Evolutionary conservation across 2,329 filamentous ascomycete species (phyloP), one percentile per base, ranked within the genome.

Genomic region (Colletotrichum theobromicola): DNA sequence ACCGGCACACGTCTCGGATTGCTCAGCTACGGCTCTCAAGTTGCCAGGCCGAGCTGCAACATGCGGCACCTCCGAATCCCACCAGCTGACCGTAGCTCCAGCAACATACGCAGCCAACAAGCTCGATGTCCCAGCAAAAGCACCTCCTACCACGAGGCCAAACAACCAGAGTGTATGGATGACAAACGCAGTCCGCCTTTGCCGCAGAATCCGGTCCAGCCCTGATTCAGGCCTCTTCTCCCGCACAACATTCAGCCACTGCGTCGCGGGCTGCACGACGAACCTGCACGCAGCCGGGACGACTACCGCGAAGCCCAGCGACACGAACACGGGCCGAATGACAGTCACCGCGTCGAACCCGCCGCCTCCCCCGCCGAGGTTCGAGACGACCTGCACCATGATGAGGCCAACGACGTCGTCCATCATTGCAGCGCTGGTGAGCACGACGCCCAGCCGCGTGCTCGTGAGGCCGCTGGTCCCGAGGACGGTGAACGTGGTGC

Each of bases 321-420:
- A 88, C 6, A 89, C 84, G 13, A 87, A 72, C 12, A 90, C 69
- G 4, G 87, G 86, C 21, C 89, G 81, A 13, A 90, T 68, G 5
- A 89, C 79, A 0, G 83, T 83, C 2, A 80, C 67, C 1, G 85
- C 83, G 7, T 80, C 71, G 35, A 80, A 77, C 5, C 46, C 78
- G 34, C 5, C 74, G 46, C 10, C 75, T 5, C 71, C 75, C 77
- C 60, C 80, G 68, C 82, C 93, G 0, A 96, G 85, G 61, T 92
- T 92, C 0, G 93, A 90, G 26, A 97, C 93, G 60, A 96, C 89
- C 77, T 94, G 91, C 0, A 95, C 93, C 90, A 96, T 93, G 9
- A 96, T 90, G 12, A 96, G 84, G 0, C 94, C 94, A 2, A 94
- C 89, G 0, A 96, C 92, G 83, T 97, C 94, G 80, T 97, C 94